Conservation (phyloP, 169 alveolate genomes). For the Eimeria praecox region DNA sequence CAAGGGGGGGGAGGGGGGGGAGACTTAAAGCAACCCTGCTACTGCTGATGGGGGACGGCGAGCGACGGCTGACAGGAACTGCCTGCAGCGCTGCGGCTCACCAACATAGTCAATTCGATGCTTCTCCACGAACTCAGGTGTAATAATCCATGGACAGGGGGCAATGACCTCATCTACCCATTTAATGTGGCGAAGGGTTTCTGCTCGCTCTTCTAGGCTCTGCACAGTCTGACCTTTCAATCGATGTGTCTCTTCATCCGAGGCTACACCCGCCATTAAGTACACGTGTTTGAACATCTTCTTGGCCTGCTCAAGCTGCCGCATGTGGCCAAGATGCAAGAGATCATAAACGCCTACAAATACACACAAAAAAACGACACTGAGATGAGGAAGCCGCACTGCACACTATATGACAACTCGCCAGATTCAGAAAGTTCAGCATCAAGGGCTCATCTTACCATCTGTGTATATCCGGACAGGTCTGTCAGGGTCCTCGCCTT, state of each 20-base stretch:
- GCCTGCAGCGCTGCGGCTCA: constrained; percentile 25
- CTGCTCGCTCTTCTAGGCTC: constrained; percentile 96
- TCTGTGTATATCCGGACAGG: constrained; percentile 79
- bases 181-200: constrained; percentile 95
- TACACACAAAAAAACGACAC: not conserved
- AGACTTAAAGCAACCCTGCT: not conserved
- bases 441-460: constrained; percentile 23
- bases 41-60: not conserved
- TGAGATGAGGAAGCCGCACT: not conserved
- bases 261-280: constrained; percentile 97
- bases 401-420: not conserved
- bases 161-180: constrained; percentile 99
- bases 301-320: constrained; percentile 98
- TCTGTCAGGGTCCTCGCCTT: constrained; percentile 74
- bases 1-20: too few relatives aligned
- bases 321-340: constrained; percentile 98
- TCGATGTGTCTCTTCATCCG: constrained; percentile 96
- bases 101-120: constrained; percentile 95
- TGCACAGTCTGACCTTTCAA: constrained; percentile 97
- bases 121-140: constrained; percentile 93
- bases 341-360: constrained; percentile 96
- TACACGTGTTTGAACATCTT: constrained; percentile 95
- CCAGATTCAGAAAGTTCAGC: too few relatives aligned
- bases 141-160: constrained; percentile 98
- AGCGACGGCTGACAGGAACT: not conserved